Evolutionary conservation across 2,329 filamentous ascomycete species (phyloP), one percentile per base, ranked within the genome.

Genomic region (Orbilia javanica): DNA sequence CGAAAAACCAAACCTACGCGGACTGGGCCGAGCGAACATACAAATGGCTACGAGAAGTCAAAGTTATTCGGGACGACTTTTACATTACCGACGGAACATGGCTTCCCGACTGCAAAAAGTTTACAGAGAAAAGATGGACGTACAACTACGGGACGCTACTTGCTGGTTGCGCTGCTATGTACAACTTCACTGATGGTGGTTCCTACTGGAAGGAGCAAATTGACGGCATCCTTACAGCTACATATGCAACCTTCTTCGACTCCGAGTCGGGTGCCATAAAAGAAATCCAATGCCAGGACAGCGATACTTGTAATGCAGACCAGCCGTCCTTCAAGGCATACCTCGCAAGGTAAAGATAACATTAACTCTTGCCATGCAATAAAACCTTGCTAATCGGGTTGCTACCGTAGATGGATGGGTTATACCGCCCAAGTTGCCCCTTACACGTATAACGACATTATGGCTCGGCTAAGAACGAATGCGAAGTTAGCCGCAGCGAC

Each of bases 321-420:
- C 92, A 93, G 86, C 84, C 89, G 71, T 88, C 89, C 1, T 94
- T 91, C 87, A 93, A 93, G 84, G 91, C 90, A 50, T 90, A 90
- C 76, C 85, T 92, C 25, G 27, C 48, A 42, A 76, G 72, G 72
- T 69, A 69, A 89, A 80, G 18, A 15, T 18, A 20, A 22, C n/a
- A 44, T 44, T 20, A 29, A 29, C 31, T 31, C 4, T 4, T 57
- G 2, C 22, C 10, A 8, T 7, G 15, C n/a, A 4, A 7, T 11
- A 20, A 55, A 18, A 8, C 18, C 48, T 42, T 25, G 27, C 18
- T 57, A 13, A 50, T 25, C 25, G 44, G 34, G n/a, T 46, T 36
- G 10, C 5, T 2, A 46, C 34, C 34, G 20, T 87, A 88, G 90
- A 57, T 92, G 90, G 89, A 85, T 93, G 80, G 86, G 88, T 2